These are phyloP conservation scores for Paracoccidioides lutzii DNA, from an alignment of 2,329 filamentous ascomycete species.

Conservation along the genomic window DNA sequence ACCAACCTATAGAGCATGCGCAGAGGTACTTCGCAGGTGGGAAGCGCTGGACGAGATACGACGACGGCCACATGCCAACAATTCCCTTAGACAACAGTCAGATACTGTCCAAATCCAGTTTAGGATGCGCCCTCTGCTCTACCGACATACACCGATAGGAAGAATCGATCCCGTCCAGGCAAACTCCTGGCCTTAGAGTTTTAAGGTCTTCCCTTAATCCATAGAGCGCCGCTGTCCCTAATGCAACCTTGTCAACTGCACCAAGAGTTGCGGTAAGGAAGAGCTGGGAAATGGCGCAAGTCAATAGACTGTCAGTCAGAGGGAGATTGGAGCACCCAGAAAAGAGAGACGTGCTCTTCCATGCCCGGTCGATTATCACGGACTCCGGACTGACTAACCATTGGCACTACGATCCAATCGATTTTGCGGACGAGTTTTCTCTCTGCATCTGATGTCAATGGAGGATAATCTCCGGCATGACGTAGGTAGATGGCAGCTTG, in stretches of 20 bases:
- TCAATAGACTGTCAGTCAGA: neutral
- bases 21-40: slow-evolving; percentile 41
- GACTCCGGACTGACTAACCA: slow-evolving; percentile 26
- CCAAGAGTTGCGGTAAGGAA: slow-evolving; percentile 19
- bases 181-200: slow-evolving; percentile 38
- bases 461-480: slow-evolving; percentile 11
- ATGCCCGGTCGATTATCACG: neutral
- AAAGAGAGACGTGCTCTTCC: neutral
- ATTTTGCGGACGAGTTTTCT: slow-evolving; percentile 38
- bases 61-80: slow-evolving; percentile 33
- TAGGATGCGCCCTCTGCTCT: neutral
- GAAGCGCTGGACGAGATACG: slow-evolving; percentile 34
- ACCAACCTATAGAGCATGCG: slow-evolving; percentile 43
- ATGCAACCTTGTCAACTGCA: slow-evolving; percentile 20
- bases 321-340: neutral
- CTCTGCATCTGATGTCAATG: slow-evolving; percentile 16
- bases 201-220: slow-evolving; percentile 39
- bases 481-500: slow-evolving; percentile 18
- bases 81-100: slow-evolving; percentile 30
- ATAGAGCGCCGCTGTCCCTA: slow-evolving; percentile 39
- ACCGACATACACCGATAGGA: slow-evolving; percentile 14
- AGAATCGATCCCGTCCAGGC: slow-evolving; percentile 33
- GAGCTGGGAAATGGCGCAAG: slow-evolving; percentile 7
- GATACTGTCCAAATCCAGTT: neutral
- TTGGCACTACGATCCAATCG: slow-evolving; percentile 42